Evolutionary conservation across 208 protist species (phyloP), one percentile per base, ranked within the genome.

Genomic region (Trichomonas vaginalis): DNA sequence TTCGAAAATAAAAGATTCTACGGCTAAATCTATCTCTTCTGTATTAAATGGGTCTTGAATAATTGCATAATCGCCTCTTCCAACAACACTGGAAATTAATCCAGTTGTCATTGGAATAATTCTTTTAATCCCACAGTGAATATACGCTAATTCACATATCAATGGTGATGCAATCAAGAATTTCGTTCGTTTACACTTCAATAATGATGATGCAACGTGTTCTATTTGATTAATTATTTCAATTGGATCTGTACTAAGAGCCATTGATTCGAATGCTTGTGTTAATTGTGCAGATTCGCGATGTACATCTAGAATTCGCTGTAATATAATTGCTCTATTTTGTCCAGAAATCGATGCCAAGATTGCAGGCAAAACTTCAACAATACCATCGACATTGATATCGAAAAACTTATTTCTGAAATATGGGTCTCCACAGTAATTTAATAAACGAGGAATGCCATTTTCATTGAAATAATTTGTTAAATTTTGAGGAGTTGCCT

Each of bases 391-490:
- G 27, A 92, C 39, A 17, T 48, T 40, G 37, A 51, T 51, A 15
- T 92, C 9, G 27, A 92, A 92, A 14, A 27, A 27, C 4, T 92
- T 92, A 6, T 35, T 35, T n/a, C 17, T 39, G 15, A 49, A 92
- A 14, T 39, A 35, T 2, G 42, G 1, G 12, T 51, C n/a, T 10
- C 17, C 27, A 8, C 45, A 48, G 17, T 48, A 51, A 48, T n/a
- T 9, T 15, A 92, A 9, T 27, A 92, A 27, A 39, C 27, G 0
- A 35, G 86, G 46, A 39, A 92, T 35, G 23, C 45, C 86, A 39
- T 35, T 92, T 17, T 92, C 86, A 51, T 92, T 92, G 3, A 92
- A 92, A 92, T 92, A 92, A 92, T 51, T 92, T 42, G 17, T 39
- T 35, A 92, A 35, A 39, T 14, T 35, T 39, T 48, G 23, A 10